Evolutionary conservation across 768 basidiomycete genomes (phyloP), one percentile per base, ranked within the genome.

Genomic region (Lentinula boryana): DNA sequence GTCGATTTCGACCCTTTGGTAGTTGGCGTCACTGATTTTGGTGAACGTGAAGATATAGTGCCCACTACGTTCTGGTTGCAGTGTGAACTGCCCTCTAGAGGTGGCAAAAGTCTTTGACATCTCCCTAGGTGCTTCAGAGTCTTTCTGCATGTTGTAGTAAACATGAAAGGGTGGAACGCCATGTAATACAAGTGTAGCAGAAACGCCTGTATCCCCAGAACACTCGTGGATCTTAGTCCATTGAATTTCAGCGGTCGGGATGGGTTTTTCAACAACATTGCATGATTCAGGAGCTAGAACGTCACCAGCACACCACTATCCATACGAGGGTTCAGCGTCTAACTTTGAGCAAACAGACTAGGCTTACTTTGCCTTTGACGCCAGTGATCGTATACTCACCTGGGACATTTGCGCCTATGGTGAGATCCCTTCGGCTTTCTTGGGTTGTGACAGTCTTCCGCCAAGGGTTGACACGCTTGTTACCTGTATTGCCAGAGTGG

Each of bases 191-290:
- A 97, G 83, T 3, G 89, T 86, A 2, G 91, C 94, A 12, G 88
- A 88, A 51, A 96, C 91, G 7, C 96, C 95, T 16, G 91, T 94
- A 67, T 97, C 95, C 1, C 92, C 90, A 53, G 92, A 92, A 70
- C 91, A 95, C 76, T 95, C 93, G 63, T 94, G 91, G 61, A 95
- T 89, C 54, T 87, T 87, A 66, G 87, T 90, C 85, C 92, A 93
- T 72, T 88, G 84, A 62, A 96, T 91, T 67, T 95, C 88, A 23
- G 93, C 91, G 3, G 83, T 85, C 2, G 95, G 95, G 33, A 80
- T 68, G 4, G 92, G 90, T 63, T 83, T 81, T 70, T 93, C 86
- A 32, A 88, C 73, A 2, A 95, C 91, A 60, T 76, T 81, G 66
- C 93, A 94, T 4, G 78, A 83, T 60, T 93, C 91, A 0, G 94